Evolutionary conservation across 192 early-diverging fungal genomes (phyloP).

Genomic region (Glomus cerebriforme): DNA sequence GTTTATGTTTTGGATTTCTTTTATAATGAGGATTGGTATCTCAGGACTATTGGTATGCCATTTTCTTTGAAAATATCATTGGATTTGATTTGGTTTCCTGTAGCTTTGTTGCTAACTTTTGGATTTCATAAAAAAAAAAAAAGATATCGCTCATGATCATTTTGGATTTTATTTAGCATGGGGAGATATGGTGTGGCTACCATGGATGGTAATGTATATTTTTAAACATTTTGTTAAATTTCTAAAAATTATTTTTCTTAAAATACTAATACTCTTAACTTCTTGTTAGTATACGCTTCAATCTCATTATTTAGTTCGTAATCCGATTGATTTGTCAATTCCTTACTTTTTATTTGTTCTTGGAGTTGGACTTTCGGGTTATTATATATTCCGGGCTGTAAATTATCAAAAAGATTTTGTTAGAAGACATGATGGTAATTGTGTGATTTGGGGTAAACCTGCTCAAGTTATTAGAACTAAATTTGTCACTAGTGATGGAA

Average conservation of each 20-base stretch:
- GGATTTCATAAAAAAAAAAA: background rate
- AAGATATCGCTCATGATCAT: slow-evolving; percentile 82
- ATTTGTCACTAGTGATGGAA: slow-evolving; percentile 73
- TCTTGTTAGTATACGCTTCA: slow-evolving; percentile 70
- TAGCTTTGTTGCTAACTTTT: background rate
- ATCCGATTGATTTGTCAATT: slow-evolving; percentile 67
- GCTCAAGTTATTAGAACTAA: slow-evolving; percentile 72
- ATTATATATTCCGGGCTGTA: slow-evolving; percentile 79
- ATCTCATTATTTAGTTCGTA: slow-evolving; percentile 73
- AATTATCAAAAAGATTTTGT: slow-evolving; percentile 82
- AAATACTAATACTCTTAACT: background rate
- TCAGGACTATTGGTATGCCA: slow-evolving; percentile 66
- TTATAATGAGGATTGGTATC: slow-evolving; percentile 84
- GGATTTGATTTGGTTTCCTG: too few species aligned
- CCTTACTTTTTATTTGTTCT: slow-evolving; percentile 53
- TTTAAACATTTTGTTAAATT: background rate
- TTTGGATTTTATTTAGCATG: slow-evolving; percentile 86
- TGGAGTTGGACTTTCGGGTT: slow-evolving; percentile 63
- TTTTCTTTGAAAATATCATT: background rate
- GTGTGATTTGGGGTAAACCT: slow-evolving; percentile 76
- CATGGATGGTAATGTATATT: slow-evolving; percentile 60
- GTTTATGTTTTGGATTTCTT: slow-evolving; percentile 83
- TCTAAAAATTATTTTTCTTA: background rate
- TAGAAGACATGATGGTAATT: slow-evolving; percentile 68
- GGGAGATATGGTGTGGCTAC: slow-evolving; percentile 81